Conservation (phyloP, 768 basidiomycete species). For the Mycena galericulata region DNA sequence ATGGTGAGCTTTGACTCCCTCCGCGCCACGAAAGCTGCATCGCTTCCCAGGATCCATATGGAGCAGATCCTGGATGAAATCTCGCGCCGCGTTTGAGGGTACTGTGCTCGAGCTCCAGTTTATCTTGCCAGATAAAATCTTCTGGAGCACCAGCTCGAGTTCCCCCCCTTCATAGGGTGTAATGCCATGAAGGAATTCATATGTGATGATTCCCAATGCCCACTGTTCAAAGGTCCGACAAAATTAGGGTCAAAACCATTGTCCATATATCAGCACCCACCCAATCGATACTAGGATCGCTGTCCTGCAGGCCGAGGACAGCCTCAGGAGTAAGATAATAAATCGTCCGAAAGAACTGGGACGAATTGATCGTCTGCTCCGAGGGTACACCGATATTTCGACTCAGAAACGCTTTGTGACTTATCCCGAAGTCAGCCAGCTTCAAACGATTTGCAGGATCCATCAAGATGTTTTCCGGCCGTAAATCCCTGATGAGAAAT, state of each 20-base stretch:
- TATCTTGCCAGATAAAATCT: neutral
- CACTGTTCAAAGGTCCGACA: constrained; percentile 1
- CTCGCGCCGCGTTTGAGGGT: neutral
- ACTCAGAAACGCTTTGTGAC: constrained; percentile 1
- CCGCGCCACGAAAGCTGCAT: neutral
- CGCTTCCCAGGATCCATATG: neutral
- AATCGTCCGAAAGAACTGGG: neutral
- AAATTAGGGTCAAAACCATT: neutral
- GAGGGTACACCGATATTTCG: neutral
- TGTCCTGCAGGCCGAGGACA: constrained; percentile 13
- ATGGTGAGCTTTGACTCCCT: neutral
- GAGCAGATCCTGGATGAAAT: neutral
- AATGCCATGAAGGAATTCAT: constrained; percentile 9
- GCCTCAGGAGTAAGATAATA: constrained; percentile 16
- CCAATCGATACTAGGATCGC: constrained; percentile 14
- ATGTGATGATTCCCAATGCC: constrained; percentile 10
- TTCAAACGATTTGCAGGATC: neutral
- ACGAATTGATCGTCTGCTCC: neutral
- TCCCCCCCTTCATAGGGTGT: neutral
- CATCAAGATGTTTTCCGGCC: constrained; percentile 13
- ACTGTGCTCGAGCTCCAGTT: constrained; percentile 1
- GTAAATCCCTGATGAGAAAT: neutral
- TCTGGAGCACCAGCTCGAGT: constrained; percentile 1
- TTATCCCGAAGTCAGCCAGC: constrained; percentile 12
- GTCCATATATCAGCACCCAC: neutral